Evolutionary conservation across 306 rosid species (phyloP), one percentile per base, ranked within the genome.

Genomic region (Rosa multiflora): DNA sequence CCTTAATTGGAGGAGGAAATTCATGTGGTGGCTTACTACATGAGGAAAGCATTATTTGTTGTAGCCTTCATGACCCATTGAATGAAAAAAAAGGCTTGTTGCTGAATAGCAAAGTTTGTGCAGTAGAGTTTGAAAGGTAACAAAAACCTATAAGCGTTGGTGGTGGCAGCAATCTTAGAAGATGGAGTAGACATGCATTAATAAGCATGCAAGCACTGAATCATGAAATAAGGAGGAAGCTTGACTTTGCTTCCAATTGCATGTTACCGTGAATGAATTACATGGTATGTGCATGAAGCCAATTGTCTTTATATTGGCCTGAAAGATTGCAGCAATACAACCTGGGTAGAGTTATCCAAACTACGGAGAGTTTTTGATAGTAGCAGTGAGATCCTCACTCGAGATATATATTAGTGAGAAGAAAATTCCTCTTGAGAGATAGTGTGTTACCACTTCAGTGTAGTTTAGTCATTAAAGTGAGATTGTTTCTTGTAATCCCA

Each of bases 241-340:
- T 62, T 62, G 40, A 62, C 67, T 62, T 62, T 62, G 42, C 40
- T 62, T 62, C 67, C 67, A 62, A 26, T 62, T 26, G 20, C 40
- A 12, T 62, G 67, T 3, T 10, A 26, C 8, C 6, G 66, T 59
- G 32, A 13, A n/a, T 56, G 15, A 10, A 23, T 9, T 52, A 5
- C 26, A 55, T 55, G 61, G 61, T 7, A 6, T 55, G 61, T 29
- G 40, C 8, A 62, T 62, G 40, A 13, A 62, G 8, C 18, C 40
- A 10, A 23, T 62, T 62, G 67, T 4, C 8, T 61, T 11, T 52
- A 10, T 23, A 23, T 23, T 8, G 4, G 35, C 35, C 10, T 7
- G 29, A 18, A 21, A 23, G 37, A 59, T 59, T 21, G 66, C 15
- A 8, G 37, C 66, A 23, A 20, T 56, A 56, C 62, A 56, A 44